phyloP scores from a whole-genome alignment of 148 eudicot species.

The Chenopodium album region DNA sequence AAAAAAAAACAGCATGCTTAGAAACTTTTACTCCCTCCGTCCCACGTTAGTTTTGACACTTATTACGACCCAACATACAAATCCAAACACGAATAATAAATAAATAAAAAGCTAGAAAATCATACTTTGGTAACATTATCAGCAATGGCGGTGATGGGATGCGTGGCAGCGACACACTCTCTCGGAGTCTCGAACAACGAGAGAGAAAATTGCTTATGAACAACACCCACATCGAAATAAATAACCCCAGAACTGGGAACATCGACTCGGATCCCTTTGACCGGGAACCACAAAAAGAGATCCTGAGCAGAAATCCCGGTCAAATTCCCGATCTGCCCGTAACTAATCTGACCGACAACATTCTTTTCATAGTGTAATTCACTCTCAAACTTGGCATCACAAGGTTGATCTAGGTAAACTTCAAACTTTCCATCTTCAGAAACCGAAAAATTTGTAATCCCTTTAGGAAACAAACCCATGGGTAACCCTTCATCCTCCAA shows the following conservation, averaged over 20 bases:
- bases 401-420: slow-evolving; percentile 57
- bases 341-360: slow-evolving; percentile 53
- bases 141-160: slow-evolving; percentile 1
- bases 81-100: no score
- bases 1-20: no score
- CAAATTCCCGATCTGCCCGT: slow-evolving; percentile 55
- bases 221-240: slow-evolving; percentile 93
- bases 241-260: slow-evolving; percentile 80
- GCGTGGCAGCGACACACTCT: slow-evolving; percentile 54
- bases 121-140: slow-evolving; percentile 33
- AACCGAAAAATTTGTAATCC: slow-evolving; percentile 43
- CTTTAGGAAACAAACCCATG: slow-evolving; percentile 75
- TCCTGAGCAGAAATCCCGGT: slow-evolving; percentile 77
- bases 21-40: no score
- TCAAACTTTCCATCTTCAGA: slow-evolving; percentile 49
- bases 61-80: no score
- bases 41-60: no score
- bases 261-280: slow-evolving; percentile 76
- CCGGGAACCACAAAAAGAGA: slow-evolving; percentile 77
- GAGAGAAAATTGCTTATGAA: slow-evolving; percentile 69
- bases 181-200: slow-evolving; percentile 73
- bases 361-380: slow-evolving; percentile 63
- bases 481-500: slow-evolving; percentile 57
- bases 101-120: not conserved
- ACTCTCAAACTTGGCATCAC: slow-evolving; percentile 70